phyloP scores from a whole-genome alignment of 2,329 filamentous ascomycete species.

The Ciborinia camelliae region DNA sequence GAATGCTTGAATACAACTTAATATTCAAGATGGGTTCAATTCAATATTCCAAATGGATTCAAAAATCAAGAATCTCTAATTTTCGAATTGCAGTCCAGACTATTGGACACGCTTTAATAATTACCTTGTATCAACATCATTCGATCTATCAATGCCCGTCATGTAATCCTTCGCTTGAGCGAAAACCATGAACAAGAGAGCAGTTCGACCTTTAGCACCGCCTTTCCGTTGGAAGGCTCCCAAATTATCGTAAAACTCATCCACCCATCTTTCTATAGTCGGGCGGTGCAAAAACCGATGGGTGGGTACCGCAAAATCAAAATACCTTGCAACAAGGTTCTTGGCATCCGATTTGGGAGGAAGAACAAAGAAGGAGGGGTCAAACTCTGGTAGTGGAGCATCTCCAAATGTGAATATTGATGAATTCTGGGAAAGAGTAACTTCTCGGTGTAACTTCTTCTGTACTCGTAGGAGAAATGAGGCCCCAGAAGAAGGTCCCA shows the following conservation, averaged over 20 bases:
- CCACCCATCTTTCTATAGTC: slow-evolving; percentile 49
- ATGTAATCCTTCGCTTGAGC: slow-evolving; percentile 46
- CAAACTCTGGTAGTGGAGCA: slow-evolving; percentile 45
- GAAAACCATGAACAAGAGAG: slow-evolving; percentile 49
- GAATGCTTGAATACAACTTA: neutral
- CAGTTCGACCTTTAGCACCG: slow-evolving; percentile 41
- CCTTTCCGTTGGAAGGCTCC: slow-evolving; percentile 42
- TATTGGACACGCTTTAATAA: neutral
- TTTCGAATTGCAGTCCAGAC: neutral
- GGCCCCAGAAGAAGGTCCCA: slow-evolving; percentile 47
- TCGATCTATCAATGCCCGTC: slow-evolving; percentile 8
- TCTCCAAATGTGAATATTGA: slow-evolving; percentile 38
- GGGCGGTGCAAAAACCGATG: slow-evolving; percentile 56
- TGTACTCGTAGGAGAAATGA: slow-evolving; percentile 51
- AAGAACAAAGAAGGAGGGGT: slow-evolving; percentile 44
- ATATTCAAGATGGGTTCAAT: neutral
- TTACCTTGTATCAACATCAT: slow-evolving; percentile 23
- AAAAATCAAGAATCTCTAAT: neutral
- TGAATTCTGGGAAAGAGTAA: slow-evolving; percentile 40
- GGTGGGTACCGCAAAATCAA: slow-evolving; percentile 58
- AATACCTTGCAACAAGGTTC: slow-evolving; percentile 49
- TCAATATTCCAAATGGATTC: neutral
- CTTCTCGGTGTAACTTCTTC: slow-evolving; percentile 45
- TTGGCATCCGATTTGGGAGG: slow-evolving; percentile 24
- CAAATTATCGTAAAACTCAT: slow-evolving; percentile 46